Conservation (phyloP, 2,329 filamentous ascomycete genomes). For the Calonectria pteridis region DNA sequence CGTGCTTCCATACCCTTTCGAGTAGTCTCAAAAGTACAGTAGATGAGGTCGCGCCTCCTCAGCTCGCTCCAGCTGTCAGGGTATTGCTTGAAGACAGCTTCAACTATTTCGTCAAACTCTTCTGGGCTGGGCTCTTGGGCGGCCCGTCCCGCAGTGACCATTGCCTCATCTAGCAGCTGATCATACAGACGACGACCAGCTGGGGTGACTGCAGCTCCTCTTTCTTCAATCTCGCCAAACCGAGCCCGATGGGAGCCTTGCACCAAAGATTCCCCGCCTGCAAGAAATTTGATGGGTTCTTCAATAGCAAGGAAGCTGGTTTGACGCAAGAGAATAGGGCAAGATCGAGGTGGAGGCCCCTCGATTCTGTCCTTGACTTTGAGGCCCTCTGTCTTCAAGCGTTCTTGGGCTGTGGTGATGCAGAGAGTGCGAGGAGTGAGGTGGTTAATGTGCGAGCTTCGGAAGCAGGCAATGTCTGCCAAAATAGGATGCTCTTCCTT, state of each 20-base stretch:
- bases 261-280: constrained; percentile 44
- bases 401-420: constrained; percentile 49
- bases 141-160: constrained; percentile 30
- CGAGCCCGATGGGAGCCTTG: constrained; percentile 59
- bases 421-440: constrained; percentile 29
- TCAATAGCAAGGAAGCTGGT: constrained; percentile 65
- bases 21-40: constrained; percentile 48
- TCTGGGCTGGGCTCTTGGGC: constrained; percentile 6
- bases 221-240: constrained; percentile 65
- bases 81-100: constrained; percentile 48
- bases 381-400: constrained; percentile 56
- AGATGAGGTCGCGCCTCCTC: constrained; percentile 51
- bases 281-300: constrained; percentile 57
- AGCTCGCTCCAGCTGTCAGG: constrained; percentile 57
- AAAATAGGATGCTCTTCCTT: constrained; percentile 52
- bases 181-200: constrained; percentile 61
- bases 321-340: constrained; percentile 62
- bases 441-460: constrained; percentile 42
- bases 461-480: constrained; percentile 59
- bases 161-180: constrained; percentile 48
- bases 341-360: constrained; percentile 59
- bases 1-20: constrained; percentile 1
- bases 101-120: constrained; percentile 38
- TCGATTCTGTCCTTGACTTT: constrained; percentile 62
- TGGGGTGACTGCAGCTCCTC: constrained; percentile 61